phyloP scores from a whole-genome alignment of 768 basidiomycete species.

The Lactifluus hygrophoroides region DNA sequence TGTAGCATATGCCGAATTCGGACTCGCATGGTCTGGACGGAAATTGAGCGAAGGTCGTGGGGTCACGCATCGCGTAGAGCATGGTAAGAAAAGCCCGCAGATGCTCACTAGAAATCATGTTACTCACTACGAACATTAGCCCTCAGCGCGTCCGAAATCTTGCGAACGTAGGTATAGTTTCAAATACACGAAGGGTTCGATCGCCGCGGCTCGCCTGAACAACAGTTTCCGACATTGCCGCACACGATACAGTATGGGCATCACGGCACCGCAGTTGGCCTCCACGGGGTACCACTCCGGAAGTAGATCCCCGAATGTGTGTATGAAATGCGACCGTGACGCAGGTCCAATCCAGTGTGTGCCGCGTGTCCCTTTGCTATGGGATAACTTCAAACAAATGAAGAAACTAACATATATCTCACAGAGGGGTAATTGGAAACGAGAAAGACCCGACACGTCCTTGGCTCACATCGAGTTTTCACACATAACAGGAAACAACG shows the following conservation, averaged over 20 bases:
- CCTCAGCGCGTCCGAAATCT: too few relatives aligned
- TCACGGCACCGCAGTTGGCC: background rate
- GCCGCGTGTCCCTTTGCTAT: background rate
- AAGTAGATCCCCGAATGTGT: background rate
- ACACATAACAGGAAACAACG: slow-evolving; percentile 6
- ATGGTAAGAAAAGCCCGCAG: too few relatives aligned
- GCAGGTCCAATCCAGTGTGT: background rate
- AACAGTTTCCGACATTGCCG: background rate
- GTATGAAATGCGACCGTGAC: background rate
- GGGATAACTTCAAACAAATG: background rate
- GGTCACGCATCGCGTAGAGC: too few relatives aligned
- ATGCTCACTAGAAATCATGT: background rate
- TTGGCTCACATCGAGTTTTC: background rate
- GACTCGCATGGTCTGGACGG: background rate
- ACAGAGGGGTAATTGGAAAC: background rate
- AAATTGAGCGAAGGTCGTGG: background rate
- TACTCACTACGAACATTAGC: background rate
- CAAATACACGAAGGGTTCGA: background rate
- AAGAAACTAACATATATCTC: background rate
- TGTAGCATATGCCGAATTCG: background rate
- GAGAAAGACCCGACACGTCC: background rate
- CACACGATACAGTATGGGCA: background rate
- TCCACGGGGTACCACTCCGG: background rate
- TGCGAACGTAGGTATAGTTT: background rate
- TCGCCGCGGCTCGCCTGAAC: background rate